Percentiles rank a stretch among this genome's conserved stretches.
Evolutionary conservation across 1,139 yeast species (phyloP).

Genomic region (Saccharomyces pastorianus): DNA sequence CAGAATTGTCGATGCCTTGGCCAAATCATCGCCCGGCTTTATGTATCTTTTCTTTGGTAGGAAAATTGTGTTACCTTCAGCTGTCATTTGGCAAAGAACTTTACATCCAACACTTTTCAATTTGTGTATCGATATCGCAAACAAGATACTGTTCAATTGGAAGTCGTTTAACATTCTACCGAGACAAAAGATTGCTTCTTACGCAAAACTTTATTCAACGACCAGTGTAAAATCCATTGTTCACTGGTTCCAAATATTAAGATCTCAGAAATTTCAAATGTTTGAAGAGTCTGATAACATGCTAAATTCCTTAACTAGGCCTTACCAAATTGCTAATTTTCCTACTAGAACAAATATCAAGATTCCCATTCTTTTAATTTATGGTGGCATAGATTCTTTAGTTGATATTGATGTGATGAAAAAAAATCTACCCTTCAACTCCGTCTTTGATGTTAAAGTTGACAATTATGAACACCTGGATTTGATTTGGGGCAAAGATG

Average conservation of each 20-base stretch:
- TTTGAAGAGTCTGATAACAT: slow-evolving; percentile 52
- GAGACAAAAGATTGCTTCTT: slow-evolving; percentile 66
- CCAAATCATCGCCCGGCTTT: slow-evolving; percentile 71
- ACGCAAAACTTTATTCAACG: slow-evolving; percentile 79
- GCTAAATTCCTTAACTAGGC: slow-evolving; percentile 35
- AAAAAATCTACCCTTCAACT: slow-evolving; percentile 28
- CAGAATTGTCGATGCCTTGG: slow-evolving; percentile 62
- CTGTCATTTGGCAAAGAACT: slow-evolving; percentile 73
- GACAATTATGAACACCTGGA: slow-evolving; percentile 71
- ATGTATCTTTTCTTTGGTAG: slow-evolving; percentile 70
- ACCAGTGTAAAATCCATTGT: slow-evolving; percentile 89
- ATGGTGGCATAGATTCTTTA: slow-evolving; percentile 73
- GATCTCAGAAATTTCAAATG: slow-evolving; percentile 79
- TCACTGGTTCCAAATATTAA: slow-evolving; percentile 92
- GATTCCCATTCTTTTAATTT: slow-evolving; percentile 65
- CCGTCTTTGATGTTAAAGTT: slow-evolving; percentile 31
- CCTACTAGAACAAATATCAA: slow-evolving; percentile 55
- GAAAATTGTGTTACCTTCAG: slow-evolving; percentile 63
- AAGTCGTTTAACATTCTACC: slow-evolving; percentile 56
- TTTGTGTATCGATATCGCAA: slow-evolving; percentile 61
- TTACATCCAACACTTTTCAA: slow-evolving; percentile 79
- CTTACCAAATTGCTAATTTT: slow-evolving; percentile 39
- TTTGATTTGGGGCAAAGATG: slow-evolving; percentile 77
- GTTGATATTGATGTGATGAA: slow-evolving; percentile 76
- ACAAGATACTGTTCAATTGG: slow-evolving; percentile 71